Base-by-base conservation (phyloP, 176 grass and related monocot species). In the Tillandsia fasciculata region DNA sequence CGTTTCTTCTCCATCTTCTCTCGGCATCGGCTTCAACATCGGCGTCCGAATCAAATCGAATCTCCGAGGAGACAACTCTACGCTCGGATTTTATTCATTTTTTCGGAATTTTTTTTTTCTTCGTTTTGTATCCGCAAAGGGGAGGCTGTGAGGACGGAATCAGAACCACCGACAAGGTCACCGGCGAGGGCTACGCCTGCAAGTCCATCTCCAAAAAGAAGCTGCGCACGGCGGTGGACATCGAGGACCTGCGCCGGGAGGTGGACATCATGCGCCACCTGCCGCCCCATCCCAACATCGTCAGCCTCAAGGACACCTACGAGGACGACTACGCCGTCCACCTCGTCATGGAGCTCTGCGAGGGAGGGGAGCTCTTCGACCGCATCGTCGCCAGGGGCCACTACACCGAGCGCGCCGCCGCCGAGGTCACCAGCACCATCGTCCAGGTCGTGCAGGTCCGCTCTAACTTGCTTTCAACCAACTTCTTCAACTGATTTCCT, bases 311-410 rank as follows among this genome's bases (percentile, higher is more conserved):
- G 81, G 95, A 86, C 58, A 83, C 87, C 1, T 99, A 94, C 77
- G 95, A 99, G 84, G 95, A 99, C 18, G 82, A 83, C 50, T 83
- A 83, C 63, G 90, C 87, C 74, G 95, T 99, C 74, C 95, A 99
- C 72, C 74, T 99, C 26, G 82, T 99, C 73, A 99, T 99, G 95
- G 95, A 99, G 84, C 84, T 99, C 42, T 99, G 95, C 54, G 90
- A 99, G 76, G 95, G 95, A 47, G 95, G 95, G 47, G 95, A 99
- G 80, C 82, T 99, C 47, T 99, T 99, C 64, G 95, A 99, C 72
- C 69, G 95, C 72, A 99, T 99, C 75, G 90, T 94, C 47, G 90
- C 95, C 0, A 64, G 87, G 22, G 95, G 95, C 0, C 90, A 88
- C 58, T 99, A 99, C 81, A 99, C 89, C 28, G 95, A 99, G 80